phyloP scores from a whole-genome alignment of 1,284 basidiomycete species.

The Ceratorhiza oryzae-sativae region DNA sequence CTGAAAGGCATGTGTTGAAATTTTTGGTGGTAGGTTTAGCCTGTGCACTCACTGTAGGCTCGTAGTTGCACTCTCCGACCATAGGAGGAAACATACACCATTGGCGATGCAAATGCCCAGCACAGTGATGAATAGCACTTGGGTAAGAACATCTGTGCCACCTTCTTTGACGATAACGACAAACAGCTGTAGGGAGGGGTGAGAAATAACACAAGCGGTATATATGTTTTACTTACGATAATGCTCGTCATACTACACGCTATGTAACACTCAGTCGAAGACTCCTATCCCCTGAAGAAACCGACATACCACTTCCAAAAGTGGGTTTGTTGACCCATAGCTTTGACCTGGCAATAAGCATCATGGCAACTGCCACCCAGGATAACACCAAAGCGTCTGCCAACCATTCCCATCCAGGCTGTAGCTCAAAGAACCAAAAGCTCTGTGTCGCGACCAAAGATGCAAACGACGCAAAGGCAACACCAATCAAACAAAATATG shows the following conservation, averaged over 20 bases:
- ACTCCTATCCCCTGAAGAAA: background rate
- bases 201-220: too few relatives aligned
- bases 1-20: constrained; percentile 42
- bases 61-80: constrained; percentile 83
- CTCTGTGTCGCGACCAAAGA: constrained; percentile 77
- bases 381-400: constrained; percentile 72
- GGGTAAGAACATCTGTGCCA: constrained; percentile 72
- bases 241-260: constrained; percentile 93
- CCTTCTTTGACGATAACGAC: constrained; percentile 88
- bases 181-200: constrained; percentile 16
- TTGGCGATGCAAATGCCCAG: constrained; percentile 82
- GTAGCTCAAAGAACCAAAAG: constrained; percentile 72
- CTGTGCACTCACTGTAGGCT: constrained; percentile 69
- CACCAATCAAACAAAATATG: constrained; percentile 74
- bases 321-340: constrained; percentile 88
- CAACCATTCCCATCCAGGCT: constrained; percentile 71
- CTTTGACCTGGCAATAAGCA: constrained; percentile 84
- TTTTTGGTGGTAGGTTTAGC: too few relatives aligned
- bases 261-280: constrained; percentile 46
- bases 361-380: constrained; percentile 87
- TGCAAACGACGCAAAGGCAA: constrained; percentile 76
- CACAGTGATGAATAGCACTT: constrained; percentile 79
- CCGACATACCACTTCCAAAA: constrained; percentile 82
- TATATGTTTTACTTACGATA: constrained; percentile 82
- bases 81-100: constrained; percentile 80